Evolutionary conservation across 2,329 filamentous ascomycete genomes (phyloP).

Genomic region (Talaromyces sp.): DNA sequence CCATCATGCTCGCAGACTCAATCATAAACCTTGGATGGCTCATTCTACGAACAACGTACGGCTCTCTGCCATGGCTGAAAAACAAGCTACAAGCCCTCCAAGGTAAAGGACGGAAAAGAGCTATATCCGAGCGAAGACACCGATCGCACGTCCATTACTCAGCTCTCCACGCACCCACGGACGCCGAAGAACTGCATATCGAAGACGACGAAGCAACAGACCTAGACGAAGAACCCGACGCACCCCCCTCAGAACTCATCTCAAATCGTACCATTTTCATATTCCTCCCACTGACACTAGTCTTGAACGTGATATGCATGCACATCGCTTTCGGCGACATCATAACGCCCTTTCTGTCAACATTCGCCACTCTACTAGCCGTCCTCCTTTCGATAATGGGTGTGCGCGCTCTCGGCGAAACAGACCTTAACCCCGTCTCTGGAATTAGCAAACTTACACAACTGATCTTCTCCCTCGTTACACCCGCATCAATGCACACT

Average conservation of each 20-base stretch:
- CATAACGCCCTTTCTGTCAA: slow-evolving; percentile 71
- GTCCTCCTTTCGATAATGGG: slow-evolving; percentile 65
- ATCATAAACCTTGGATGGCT: slow-evolving; percentile 83
- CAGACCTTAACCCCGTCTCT: slow-evolving; percentile 91
- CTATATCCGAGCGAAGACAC: slow-evolving; percentile 20
- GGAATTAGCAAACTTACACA: slow-evolving; percentile 97
- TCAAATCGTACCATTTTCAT: slow-evolving; percentile 65
- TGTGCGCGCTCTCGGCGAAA: slow-evolving; percentile 67
- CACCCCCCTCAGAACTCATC: slow-evolving; percentile 77
- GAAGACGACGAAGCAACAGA: slow-evolving; percentile 39
- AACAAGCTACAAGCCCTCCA: slow-evolving; percentile 28
- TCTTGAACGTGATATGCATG: slow-evolving; percentile 76
- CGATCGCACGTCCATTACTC: slow-evolving; percentile 33
- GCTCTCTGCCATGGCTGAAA: slow-evolving; percentile 41
- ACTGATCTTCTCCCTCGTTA: slow-evolving; percentile 87
- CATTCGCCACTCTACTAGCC: slow-evolving; percentile 78
- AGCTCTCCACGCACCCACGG: slow-evolving; percentile 25
- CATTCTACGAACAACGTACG: slow-evolving; percentile 59
- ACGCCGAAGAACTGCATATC: slow-evolving; percentile 9
- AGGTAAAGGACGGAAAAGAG: slow-evolving; percentile 23
- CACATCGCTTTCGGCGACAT: slow-evolving; percentile 78
- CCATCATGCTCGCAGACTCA: slow-evolving; percentile 95
- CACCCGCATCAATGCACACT: slow-evolving; percentile 73
- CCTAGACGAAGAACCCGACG: slow-evolving; percentile 55
- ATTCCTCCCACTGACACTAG: slow-evolving; percentile 71